These are phyloP conservation scores for Aspergillus bombycis DNA, from an alignment of 2,329 filamentous ascomycete genomes.

Conservation along the genomic window DNA sequence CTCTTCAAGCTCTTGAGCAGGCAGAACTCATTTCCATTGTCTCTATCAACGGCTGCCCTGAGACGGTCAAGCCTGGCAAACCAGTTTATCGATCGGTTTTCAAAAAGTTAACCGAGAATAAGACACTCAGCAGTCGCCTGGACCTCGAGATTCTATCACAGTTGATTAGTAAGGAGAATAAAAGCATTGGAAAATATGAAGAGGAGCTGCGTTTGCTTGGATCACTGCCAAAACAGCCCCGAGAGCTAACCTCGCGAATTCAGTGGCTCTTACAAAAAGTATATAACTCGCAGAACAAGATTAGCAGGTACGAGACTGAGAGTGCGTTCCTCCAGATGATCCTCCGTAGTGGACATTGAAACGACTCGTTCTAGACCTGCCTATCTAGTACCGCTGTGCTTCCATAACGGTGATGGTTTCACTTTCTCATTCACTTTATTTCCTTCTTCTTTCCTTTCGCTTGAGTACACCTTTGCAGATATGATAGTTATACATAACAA, in stretches of 20 bases:
- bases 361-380: not conserved
- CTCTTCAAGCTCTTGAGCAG: conserved; percentile 78
- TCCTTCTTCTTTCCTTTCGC: not conserved
- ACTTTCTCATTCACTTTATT: not conserved
- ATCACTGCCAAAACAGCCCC: conserved; percentile 69
- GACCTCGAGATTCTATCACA: conserved; percentile 72
- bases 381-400: not conserved
- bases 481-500: no score
- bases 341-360: conserved; percentile 57
- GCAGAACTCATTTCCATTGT: conserved; percentile 82
- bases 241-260: conserved; percentile 67
- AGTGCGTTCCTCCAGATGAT: conserved; percentile 73
- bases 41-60: conserved; percentile 74
- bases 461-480: no score
- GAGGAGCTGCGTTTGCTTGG: conserved; percentile 74
- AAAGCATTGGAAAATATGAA: conserved; percentile 77
- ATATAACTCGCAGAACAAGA: conserved; percentile 71
- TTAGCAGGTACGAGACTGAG: conserved; percentile 73
- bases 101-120: conserved; percentile 68
- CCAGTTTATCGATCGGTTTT: conserved; percentile 89
- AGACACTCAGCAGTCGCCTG: conserved; percentile 72
- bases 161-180: conserved; percentile 70
- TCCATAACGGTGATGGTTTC: not conserved
- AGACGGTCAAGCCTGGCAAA: conserved; percentile 75
- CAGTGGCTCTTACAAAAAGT: conserved; percentile 76